Percentiles rank a stretch among this genome's conserved stretches.
These are phyloP conservation scores for Suzukiozyma palmioleophila DNA, from an alignment of 1,139 yeast species.

Conservation along the genomic window DNA sequence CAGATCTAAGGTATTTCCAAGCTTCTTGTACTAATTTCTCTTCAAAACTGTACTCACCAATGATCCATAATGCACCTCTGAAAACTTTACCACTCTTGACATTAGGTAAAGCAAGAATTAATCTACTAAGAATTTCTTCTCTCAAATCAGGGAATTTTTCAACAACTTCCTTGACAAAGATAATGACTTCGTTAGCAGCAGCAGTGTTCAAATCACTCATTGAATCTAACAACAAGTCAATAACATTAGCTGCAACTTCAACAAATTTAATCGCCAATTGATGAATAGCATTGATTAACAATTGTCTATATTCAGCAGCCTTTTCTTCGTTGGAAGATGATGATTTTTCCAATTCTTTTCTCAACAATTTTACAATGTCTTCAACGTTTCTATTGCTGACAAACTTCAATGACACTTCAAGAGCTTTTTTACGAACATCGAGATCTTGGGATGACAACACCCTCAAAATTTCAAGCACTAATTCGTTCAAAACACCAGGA, in stretches of 20 bases:
- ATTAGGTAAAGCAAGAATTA: slow-evolving; percentile 58
- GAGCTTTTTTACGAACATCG: slow-evolving; percentile 85
- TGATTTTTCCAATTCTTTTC: slow-evolving; percentile 83
- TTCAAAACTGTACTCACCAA: slow-evolving; percentile 84
- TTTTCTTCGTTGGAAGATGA: slow-evolving; percentile 67
- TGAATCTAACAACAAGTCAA: slow-evolving; percentile 81
- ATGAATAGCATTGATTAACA: slow-evolving; percentile 84
- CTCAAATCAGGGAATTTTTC: slow-evolving; percentile 87
- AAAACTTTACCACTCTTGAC: slow-evolving; percentile 86
- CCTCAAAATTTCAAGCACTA: slow-evolving; percentile 81
- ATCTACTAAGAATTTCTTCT: slow-evolving; percentile 57
- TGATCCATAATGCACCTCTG: slow-evolving; percentile 92
- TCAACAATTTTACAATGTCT: slow-evolving; percentile 85
- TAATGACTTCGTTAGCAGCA: slow-evolving; percentile 86
- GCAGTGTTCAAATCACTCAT: slow-evolving; percentile 77
- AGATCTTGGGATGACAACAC: slow-evolving; percentile 83
- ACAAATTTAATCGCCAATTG: slow-evolving; percentile 83
- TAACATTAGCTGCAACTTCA: slow-evolving; percentile 89
- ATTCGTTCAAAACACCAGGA: slow-evolving; percentile 83
- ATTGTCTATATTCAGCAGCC: slow-evolving; percentile 80
- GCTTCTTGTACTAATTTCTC: slow-evolving; percentile 73
- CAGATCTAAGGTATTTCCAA: slow-evolving; percentile 81
- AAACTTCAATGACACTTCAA: slow-evolving; percentile 75
- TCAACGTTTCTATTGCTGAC: slow-evolving; percentile 88
- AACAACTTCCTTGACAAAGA: slow-evolving; percentile 89